These are phyloP conservation scores for Tolypocladium inflatum DNA, from an alignment of 2,329 filamentous ascomycete species.

Conservation along the genomic window DNA sequence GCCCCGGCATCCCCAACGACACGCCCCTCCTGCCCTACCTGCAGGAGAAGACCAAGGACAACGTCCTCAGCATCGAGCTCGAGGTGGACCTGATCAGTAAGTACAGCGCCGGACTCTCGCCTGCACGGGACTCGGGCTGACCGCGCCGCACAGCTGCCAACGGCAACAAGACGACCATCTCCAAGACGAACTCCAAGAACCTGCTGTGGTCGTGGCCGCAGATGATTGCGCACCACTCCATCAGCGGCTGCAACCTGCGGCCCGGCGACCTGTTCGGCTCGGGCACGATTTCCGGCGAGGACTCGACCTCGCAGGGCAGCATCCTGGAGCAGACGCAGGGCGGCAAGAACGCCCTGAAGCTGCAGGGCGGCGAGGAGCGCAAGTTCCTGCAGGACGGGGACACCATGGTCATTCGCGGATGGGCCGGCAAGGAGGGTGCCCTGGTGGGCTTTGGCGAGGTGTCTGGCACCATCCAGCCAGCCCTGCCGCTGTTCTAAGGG, in stretches of 20 bases:
- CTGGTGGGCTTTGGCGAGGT: constrained; percentile 72
- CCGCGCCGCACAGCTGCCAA: constrained; percentile 13
- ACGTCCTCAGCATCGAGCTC: constrained; percentile 25
- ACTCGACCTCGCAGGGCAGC: constrained; percentile 56
- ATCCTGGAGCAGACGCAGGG: constrained; percentile 63
- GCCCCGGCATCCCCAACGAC: constrained; percentile 20
- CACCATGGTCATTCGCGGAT: constrained; percentile 55
- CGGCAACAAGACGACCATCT: constrained; percentile 22
- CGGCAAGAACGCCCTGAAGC: constrained; percentile 53
- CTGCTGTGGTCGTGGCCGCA: constrained; percentile 75
- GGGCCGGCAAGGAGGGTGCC: constrained; percentile 54
- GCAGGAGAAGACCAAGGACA: constrained; percentile 39
- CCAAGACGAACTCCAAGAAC: constrained; percentile 24
- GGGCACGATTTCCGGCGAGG: constrained; percentile 63
- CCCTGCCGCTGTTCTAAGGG: constrained; percentile 18
- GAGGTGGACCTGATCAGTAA: constrained; percentile 29
- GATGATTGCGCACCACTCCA: constrained; percentile 74
- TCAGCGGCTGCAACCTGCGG: constrained; percentile 66
- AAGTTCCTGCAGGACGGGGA: constrained; percentile 69
- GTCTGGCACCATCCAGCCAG: constrained; percentile 44
- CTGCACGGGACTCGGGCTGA: neutral
- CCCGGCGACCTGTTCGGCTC: constrained; percentile 69
- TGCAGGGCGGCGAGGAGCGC: constrained; percentile 57
- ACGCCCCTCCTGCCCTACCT: constrained; percentile 33
- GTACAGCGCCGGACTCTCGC: constrained; percentile 5